A percentile compares a stretch with the other conserved stretches of the same genome.
phyloP scores from a whole-genome alignment of 129 eudicot genomes.

The carrot (Daucus carota) region DH1_v3.0 NC_030383.2:38987001-38987500 shows the following conservation, averaged over 20 bases:
- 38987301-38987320: conserved; percentile 57
- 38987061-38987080: not conserved
- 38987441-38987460: conserved; percentile 58
- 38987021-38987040: not conserved
- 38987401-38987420: conserved; percentile 68
- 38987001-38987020: not conserved
- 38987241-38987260: conserved; percentile 94
- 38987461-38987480: conserved; percentile 55
- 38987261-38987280: conserved; percentile 61
- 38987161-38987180: conserved; percentile 62
- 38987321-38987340: conserved; percentile 58
- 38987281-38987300: conserved; percentile 52
- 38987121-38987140: not conserved
- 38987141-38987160: conserved; percentile 48
- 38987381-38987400: conserved; percentile 46
- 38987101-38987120: not conserved
- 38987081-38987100: not conserved
- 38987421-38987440: conserved; percentile 51
- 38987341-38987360: conserved; percentile 46
- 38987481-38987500: conserved; percentile 64
- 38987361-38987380: conserved; percentile 55
- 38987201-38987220: conserved; percentile 84
- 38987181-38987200: conserved; percentile 67
- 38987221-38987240: conserved; percentile 69
- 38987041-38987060: not conserved